Base-by-base conservation (phyloP, 768 basidiomycete genomes). In the Naganishia randhawae region DNA sequence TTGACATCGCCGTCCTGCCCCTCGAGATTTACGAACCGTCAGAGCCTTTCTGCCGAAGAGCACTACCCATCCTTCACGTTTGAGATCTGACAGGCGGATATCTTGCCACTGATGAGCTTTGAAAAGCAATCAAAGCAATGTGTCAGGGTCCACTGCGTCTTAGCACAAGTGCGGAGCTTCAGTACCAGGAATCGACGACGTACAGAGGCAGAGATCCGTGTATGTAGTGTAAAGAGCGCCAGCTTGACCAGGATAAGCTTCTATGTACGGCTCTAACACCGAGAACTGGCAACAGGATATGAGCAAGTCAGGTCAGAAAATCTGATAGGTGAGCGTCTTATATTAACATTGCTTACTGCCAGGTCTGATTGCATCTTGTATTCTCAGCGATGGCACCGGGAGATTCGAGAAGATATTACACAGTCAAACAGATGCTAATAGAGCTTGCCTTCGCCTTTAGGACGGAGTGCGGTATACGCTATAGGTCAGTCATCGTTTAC, bases 31-130 rank as follows among this genome's bases (percentile, higher is more conserved):
- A 73, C 73, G 42, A 39, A 75, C 78, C 52, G 71, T 37, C 42
- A 64, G 48, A 3, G 71, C 71, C 61, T 76, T 79, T 51, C 76
- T 75, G n/a, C 77, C 78, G 53, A 78, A 57, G 1, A 78, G 69
- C 1, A 75, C 72, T 1, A 69, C 69, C 78, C 78, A 79, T 53
- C 70, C 75, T 33, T 71, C 67, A 9, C 32, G 53, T 37, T 52
- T 39, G 2, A 79, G 63, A 3, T 69, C 41, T 7, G 67, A 53
- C 3, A 73, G 53, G 17, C 78, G 66, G 3, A 78, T 67, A 67
- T 78, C 74, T 31, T 72, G 67, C 78, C 78, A 79, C 73, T 77
- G 76, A 25, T 77, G 73, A 50, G 77, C 78, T 79, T 33, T 51
- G 14, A 3, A 17, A 5, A 35, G n/a, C n/a, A 53, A 31, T 66